phyloP scores from a whole-genome alignment of 2,329 filamentous ascomycete species.

The Uncinocarpus reesii region DNA sequence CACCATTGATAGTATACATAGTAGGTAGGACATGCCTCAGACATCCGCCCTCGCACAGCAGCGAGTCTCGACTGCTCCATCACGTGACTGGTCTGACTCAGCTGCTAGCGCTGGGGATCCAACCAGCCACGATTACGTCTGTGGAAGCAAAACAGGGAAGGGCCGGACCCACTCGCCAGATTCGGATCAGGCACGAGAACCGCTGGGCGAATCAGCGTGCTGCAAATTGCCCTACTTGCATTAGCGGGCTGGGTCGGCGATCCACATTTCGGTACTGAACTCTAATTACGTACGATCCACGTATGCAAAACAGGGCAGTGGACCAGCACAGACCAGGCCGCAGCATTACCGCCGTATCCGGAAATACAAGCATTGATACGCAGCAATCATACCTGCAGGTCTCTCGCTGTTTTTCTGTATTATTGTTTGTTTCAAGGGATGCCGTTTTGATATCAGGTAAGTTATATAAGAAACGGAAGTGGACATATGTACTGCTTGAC shows the following conservation, averaged over 20 bases:
- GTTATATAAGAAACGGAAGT: no score
- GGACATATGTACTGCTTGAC: no score
- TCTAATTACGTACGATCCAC: constrained; percentile 10
- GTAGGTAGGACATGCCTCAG: no score
- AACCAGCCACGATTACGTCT: constrained; percentile 12
- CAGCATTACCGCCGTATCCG: neutral
- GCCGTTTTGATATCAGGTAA: no score
- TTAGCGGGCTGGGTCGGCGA: neutral
- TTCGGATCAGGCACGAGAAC: constrained; percentile 8
- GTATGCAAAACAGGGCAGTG: constrained; percentile 12
- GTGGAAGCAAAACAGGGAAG: constrained; percentile 4
- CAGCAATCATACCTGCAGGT: neutral
- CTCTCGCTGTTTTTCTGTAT: no score
- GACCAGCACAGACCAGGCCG: constrained; percentile 2
- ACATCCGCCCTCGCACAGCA: no score
- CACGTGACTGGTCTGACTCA: neutral
- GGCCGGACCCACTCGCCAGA: constrained; percentile 1
- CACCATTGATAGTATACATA: no score
- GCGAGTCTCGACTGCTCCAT: no score
- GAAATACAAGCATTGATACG: neutral
- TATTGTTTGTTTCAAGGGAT: no score
- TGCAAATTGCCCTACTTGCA: neutral
- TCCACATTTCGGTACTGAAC: neutral
- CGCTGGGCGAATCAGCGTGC: neutral
- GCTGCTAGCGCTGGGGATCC: neutral